Percentiles rank a stretch among this genome's conserved stretches.
phyloP scores from a whole-genome alignment of 306 rosid genomes.

The Betula pendula region DNA sequence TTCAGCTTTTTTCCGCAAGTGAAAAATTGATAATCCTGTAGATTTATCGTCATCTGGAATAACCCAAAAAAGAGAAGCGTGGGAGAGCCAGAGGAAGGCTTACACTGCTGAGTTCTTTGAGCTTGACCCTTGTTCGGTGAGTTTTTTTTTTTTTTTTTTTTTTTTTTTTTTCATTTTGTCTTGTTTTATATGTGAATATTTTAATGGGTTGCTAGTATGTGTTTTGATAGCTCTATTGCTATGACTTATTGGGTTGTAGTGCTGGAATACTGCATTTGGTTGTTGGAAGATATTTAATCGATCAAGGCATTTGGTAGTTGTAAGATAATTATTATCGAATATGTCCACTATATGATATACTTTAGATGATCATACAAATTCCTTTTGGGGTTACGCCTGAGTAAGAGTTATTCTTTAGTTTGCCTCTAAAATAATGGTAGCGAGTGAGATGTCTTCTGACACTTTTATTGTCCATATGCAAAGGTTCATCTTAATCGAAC shows the following conservation, averaged over 20 bases:
- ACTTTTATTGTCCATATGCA: too few relatives aligned
- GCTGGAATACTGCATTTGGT: not conserved
- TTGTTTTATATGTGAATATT: not conserved
- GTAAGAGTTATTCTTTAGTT: too few relatives aligned
- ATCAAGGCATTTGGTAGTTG: not conserved
- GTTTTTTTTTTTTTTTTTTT: constrained; percentile 1
- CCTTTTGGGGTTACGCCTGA: too few relatives aligned
- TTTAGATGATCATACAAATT: too few relatives aligned
- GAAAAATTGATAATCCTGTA: constrained; percentile 18
- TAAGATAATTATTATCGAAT: too few relatives aligned
- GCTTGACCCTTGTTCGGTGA: constrained; percentile 77
- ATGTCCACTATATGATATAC: too few relatives aligned
- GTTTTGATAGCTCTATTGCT: not conserved
- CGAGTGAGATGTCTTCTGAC: too few relatives aligned
- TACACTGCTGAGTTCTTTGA: constrained; percentile 69
- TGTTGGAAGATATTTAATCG: too few relatives aligned
- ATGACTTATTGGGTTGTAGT: not conserved
- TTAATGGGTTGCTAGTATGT: not conserved
- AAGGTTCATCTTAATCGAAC: too few relatives aligned
- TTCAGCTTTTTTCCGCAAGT: not conserved
- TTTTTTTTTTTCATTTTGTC: not conserved
- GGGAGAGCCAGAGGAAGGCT: constrained; percentile 71
- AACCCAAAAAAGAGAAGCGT: constrained; percentile 64
- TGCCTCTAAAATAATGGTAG: too few relatives aligned
- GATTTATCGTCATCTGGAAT: constrained; percentile 76